Evolutionary conservation across 169 alveolate genomes (phyloP).

Genomic region (Plasmodium gaboni): DNA sequence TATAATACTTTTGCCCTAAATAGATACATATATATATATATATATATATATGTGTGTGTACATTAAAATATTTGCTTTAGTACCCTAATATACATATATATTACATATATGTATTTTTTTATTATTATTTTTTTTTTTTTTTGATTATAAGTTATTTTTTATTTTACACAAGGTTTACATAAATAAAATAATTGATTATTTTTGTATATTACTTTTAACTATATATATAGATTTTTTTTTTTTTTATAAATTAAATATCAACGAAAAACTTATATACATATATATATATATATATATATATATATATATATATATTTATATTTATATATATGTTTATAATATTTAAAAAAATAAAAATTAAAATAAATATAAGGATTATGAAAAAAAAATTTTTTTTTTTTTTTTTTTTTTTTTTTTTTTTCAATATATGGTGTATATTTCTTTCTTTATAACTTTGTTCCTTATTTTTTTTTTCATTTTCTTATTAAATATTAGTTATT

Average conservation of each 20-base stretch:
- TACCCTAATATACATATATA: too few relatives aligned
- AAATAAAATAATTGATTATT: slow-evolving; percentile 18
- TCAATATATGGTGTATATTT: too few relatives aligned
- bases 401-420: too few relatives aligned
- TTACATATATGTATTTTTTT: not conserved
- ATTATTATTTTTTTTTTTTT: not conserved
- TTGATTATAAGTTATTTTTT: too few relatives aligned
- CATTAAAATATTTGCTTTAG: not conserved
- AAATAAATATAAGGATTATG: too few relatives aligned
- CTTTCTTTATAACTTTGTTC: too few relatives aligned
- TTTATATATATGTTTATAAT: slow-evolving; percentile 1
- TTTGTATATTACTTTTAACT: slow-evolving; percentile 4
- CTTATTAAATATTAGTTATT: too few relatives aligned
- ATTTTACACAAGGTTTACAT: too few relatives aligned
- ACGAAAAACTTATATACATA: not conserved
- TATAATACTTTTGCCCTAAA: not conserved
- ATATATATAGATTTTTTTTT: too few relatives aligned
- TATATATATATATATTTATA: not conserved
- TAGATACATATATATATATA: not conserved
- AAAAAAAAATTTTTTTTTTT: too few relatives aligned
- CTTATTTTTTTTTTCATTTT: too few relatives aligned
- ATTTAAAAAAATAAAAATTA: too few relatives aligned
- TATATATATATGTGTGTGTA: slow-evolving; percentile 8
- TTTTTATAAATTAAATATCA: not conserved
- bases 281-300: not conserved